Conservation (phyloP, 768 basidiomycete species). For the Kwoniella sp. region DNA sequence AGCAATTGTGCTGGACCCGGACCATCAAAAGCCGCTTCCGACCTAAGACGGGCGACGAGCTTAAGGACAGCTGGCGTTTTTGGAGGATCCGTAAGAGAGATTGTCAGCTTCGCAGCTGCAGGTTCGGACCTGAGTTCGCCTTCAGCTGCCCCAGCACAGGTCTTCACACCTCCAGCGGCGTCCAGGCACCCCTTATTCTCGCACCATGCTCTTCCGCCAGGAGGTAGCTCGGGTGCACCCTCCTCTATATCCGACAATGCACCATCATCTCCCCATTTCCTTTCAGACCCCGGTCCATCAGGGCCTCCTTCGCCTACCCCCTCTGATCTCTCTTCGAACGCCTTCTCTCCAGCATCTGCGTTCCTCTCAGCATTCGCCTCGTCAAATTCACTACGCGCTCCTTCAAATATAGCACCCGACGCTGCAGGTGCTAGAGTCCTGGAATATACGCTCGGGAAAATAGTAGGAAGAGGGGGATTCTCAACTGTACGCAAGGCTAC, state of each 20-base stretch:
- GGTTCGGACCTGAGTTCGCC: constrained; percentile 32
- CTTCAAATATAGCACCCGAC: constrained; percentile 57
- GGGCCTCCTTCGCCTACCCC: constrained; percentile 44
- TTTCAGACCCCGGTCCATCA: constrained; percentile 37
- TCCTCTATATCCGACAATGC: constrained; percentile 15
- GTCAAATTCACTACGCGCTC: constrained; percentile 24
- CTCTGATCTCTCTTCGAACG: constrained; percentile 31
- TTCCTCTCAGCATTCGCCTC: constrained; percentile 53
- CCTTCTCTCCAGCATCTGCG: constrained; percentile 55
- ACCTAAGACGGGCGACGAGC: constrained; percentile 25
- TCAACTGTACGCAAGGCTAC: constrained; percentile 74
- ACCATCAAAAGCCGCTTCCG: background rate
- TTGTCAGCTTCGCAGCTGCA: constrained; percentile 35
- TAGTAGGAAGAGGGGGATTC: constrained; percentile 79
- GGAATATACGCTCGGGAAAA: constrained; percentile 72
- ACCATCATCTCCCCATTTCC: constrained; percentile 18
- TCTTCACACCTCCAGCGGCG: constrained; percentile 43
- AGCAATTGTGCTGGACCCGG: constrained; percentile 13
- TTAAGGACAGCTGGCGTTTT: constrained; percentile 21
- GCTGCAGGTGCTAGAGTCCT: constrained; percentile 69
- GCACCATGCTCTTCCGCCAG: constrained; percentile 42
- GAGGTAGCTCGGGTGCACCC: constrained; percentile 12
- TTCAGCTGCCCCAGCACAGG: background rate
- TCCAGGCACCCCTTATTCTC: constrained; percentile 50
- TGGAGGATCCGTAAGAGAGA: constrained; percentile 20